phyloP scores from a whole-genome alignment of 805 yeast species.

The Wickerhamiella alocasiicola region DNA sequence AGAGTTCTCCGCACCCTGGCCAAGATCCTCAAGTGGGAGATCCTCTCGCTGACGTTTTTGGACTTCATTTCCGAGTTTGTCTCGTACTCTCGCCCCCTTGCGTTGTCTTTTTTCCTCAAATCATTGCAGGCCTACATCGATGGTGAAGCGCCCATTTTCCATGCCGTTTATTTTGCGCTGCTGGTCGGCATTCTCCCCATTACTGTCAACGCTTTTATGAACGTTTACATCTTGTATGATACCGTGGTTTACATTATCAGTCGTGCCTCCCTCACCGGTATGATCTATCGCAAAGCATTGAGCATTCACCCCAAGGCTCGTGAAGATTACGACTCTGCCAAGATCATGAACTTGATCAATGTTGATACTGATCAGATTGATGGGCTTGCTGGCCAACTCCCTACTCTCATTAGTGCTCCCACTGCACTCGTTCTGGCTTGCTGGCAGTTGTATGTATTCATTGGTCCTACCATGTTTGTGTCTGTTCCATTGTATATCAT shows the following conservation, averaged over 20 bases:
- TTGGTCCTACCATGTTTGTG: slow-evolving; percentile 85
- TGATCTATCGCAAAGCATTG: slow-evolving; percentile 61
- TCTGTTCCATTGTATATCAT: slow-evolving; percentile 64
- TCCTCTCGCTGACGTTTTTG: slow-evolving; percentile 12
- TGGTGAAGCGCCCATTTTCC: slow-evolving; percentile 16
- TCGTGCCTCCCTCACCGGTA: slow-evolving; percentile 38
- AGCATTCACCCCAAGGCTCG: slow-evolving; percentile 53
- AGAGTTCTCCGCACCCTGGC: slow-evolving; percentile 17
- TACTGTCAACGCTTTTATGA: slow-evolving; percentile 14
- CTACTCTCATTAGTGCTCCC: slow-evolving; percentile 82
- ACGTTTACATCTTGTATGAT: slow-evolving; percentile 13
- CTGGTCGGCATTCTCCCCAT: slow-evolving; percentile 19
- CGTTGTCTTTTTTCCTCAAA: slow-evolving; percentile 17
- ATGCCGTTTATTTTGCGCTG: slow-evolving; percentile 17
- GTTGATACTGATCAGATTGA: slow-evolving; percentile 84
- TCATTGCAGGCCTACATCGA: slow-evolving; percentile 14
- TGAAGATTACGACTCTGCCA: slow-evolving; percentile 64
- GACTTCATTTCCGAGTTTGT: slow-evolving; percentile 12
- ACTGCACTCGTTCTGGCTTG: slow-evolving; percentile 69
- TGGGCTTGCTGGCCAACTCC: slow-evolving; percentile 59
- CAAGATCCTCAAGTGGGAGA: not conserved
- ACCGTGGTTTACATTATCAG: slow-evolving; percentile 15
- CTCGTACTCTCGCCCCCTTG: slow-evolving; percentile 16
- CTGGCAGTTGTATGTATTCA: slow-evolving; percentile 50
- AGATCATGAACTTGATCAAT: slow-evolving; percentile 84